Percentiles rank a stretch among this genome's conserved stretches.
Conservation (phyloP, 148 eudicot species). For the Amaranthus palmeri region DNA sequence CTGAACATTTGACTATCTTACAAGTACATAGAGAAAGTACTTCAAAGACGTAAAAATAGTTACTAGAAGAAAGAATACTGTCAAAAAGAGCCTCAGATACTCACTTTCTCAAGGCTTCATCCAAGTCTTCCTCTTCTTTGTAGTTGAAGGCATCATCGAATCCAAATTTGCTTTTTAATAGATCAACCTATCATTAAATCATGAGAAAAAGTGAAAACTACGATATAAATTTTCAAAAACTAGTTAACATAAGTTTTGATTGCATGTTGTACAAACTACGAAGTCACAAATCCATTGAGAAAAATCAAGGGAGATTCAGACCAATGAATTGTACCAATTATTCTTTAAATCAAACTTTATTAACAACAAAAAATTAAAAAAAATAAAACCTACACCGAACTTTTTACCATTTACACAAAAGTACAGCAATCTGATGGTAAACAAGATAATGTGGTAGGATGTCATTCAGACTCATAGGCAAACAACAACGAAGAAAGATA, state of each 20-base stretch:
- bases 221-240: neutral
- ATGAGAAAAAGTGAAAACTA: neutral
- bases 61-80: too few species aligned
- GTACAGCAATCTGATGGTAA: neutral
- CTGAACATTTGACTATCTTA: too few species aligned
- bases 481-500: neutral
- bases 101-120: constrained; percentile 46
- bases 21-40: too few species aligned
- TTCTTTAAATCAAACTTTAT: neutral
- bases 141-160: constrained; percentile 60
- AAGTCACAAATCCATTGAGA: neutral
- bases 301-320: neutral
- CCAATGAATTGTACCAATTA: neutral
- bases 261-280: too few species aligned
- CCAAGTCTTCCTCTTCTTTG: constrained; percentile 53
- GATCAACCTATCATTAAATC: constrained; percentile 32
- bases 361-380: neutral
- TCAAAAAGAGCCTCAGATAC: neutral
- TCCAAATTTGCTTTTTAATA: constrained; percentile 47
- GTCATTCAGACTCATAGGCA: neutral
- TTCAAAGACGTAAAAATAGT: too few species aligned
- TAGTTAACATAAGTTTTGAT: neutral
- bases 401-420: neutral
- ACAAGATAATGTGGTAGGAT: neutral
- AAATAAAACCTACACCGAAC: neutral